Conservation (phyloP, 2,329 filamentous ascomycete genomes). For the Metarhizium guizhouense region DNA sequence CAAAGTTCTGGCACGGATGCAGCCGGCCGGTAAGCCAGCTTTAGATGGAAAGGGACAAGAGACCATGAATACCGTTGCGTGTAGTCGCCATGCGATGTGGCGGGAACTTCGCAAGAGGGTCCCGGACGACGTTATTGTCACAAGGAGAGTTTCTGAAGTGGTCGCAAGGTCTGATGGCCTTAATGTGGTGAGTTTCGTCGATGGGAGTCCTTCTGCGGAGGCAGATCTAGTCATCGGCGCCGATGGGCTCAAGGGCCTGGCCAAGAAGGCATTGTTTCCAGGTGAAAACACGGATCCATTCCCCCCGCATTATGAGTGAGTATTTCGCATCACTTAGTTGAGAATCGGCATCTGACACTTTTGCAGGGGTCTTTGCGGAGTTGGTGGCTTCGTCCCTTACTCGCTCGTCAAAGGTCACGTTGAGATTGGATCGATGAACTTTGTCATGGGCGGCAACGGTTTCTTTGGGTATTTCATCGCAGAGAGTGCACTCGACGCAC, state of each 20-base stretch:
- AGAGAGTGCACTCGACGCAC: conserved; percentile 7
- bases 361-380: conserved; percentile 11
- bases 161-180: conserved; percentile 8
- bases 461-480: conserved; percentile 15
- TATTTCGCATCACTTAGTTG: background rate
- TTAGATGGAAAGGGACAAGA: conserved; percentile 11
- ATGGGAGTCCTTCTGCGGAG: conserved; percentile 12
- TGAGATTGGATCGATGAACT: conserved; percentile 13
- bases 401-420: conserved; percentile 8
- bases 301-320: conserved; percentile 16
- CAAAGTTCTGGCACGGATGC: conserved; percentile 11
- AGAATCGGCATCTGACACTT: background rate
- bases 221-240: conserved; percentile 17
- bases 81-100: conserved; percentile 15
- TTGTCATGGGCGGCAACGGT: conserved; percentile 13
- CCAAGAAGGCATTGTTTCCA: conserved; percentile 14
- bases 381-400: conserved; percentile 12
- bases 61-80: background rate
- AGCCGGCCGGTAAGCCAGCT: conserved; percentile 5
- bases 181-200: conserved; percentile 13
- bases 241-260: conserved; percentile 13
- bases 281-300: conserved; percentile 12
- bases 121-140: conserved; percentile 12
- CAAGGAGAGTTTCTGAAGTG: conserved; percentile 12
- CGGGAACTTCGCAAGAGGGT: conserved; percentile 13